Base-by-base conservation (phyloP, 139 green algal genomes). In the Chlorella sp. region DNA sequence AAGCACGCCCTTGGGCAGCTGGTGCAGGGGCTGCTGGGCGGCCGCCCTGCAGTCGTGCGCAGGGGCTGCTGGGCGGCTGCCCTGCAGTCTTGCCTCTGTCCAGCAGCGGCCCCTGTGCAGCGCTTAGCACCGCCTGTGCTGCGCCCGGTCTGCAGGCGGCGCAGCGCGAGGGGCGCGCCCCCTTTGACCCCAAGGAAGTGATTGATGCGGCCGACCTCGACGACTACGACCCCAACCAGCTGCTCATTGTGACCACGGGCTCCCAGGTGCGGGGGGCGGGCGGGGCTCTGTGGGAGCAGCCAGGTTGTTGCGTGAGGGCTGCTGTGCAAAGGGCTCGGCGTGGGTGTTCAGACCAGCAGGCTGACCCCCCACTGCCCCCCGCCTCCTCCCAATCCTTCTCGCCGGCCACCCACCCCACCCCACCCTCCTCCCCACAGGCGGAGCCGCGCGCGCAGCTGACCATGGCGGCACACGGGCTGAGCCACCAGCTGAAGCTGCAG, bases 401-500 rank as follows among this genome's bases (percentile, higher is more conserved):
- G 64, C 32, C 6, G 40, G 32, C 60, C 22, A 2, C 22, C 9
- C 60, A 20, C 60, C 32, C 22, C 26, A 34, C 17, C 38, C 0
- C 17, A 22, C 51, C 76, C 32, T 9, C 46, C 41, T 16, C 36
- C 41, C 9, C 22, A 81, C 94, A 97, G 94, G 97, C 88, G 20
- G 97, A 99, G 92, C 92, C 94, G 5, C 84, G 93, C 0, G 96
- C 97, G 2, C 93, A 94, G 73, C 92, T 99, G 46, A 93, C 90
- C 48, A 81, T 98, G 80, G 97, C 97, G 1, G 92, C 97, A 0
- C 83, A 87, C 28, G 92, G 95, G 1, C 89, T 89, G 16, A 94
- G 87, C 44, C 84, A 86, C 32, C 83, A 92, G 43, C 91, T 99
- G 22, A 96, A 97, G 89, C 94, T 99, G 40, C 62, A 82, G 30